phyloP scores from a whole-genome alignment of 257 asterid species.

The Haberlea rhodopensis region DNA sequence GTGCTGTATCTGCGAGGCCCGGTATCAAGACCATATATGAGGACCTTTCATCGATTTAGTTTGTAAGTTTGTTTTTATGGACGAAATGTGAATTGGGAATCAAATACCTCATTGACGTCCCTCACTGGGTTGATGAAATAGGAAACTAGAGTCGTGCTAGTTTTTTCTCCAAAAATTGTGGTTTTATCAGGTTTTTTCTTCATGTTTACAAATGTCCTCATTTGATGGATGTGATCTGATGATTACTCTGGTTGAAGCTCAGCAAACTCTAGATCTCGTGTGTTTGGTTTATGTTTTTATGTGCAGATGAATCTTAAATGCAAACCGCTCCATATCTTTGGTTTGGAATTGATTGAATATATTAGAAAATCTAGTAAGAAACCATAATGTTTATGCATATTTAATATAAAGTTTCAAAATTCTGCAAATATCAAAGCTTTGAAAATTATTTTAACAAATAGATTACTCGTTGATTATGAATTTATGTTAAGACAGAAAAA shows the following conservation, averaged over 20 bases:
- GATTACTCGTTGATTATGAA: background rate
- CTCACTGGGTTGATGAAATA: conserved; percentile 44
- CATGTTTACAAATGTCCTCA: conserved; percentile 29
- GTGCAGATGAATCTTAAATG: too few relatives aligned
- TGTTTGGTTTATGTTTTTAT: too few relatives aligned
- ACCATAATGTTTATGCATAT: too few relatives aligned
- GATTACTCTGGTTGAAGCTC: too few relatives aligned
- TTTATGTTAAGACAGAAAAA: too few relatives aligned
- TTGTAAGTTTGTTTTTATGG: conserved; percentile 27
- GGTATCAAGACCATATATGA: conserved; percentile 92
- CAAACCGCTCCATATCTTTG: too few relatives aligned
- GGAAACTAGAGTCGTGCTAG: conserved; percentile 37
- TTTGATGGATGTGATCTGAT: background rate
- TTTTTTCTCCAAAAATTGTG: conserved; percentile 32
- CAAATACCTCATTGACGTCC: conserved; percentile 85
- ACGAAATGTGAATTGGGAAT: conserved; percentile 49
- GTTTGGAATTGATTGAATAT: too few relatives aligned
- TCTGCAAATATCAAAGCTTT: too few relatives aligned
- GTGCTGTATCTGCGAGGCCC: conserved; percentile 84
- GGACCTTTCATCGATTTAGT: conserved; percentile 86
- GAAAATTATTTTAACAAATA: too few relatives aligned
- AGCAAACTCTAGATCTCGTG: too few relatives aligned
- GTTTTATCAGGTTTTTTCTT: conserved; percentile 46
- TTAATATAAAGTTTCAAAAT: too few relatives aligned
- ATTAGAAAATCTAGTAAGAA: too few relatives aligned